Evolutionary conservation across 495 filamentous ascomycete species (phyloP).

Genomic region (Thermothielavioides terrestris): DNA sequence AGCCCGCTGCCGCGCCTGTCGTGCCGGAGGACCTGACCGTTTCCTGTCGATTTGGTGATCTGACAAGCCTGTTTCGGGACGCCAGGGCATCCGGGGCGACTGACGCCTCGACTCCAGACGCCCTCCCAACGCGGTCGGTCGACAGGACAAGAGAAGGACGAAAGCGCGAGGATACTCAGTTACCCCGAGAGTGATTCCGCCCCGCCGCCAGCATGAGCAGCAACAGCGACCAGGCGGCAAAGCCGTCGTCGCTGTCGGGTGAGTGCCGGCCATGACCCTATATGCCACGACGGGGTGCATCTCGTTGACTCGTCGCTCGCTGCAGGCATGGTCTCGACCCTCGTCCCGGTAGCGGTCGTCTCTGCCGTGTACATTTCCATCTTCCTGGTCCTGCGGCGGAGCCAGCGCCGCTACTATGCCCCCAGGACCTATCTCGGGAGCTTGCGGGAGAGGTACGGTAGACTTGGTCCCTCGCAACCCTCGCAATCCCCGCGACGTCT

Average conservation of each 20-base stretch:
- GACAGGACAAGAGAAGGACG: not conserved
- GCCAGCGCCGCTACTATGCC: conserved; percentile 69
- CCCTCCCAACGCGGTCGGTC: no score
- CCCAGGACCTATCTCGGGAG: conserved; percentile 81
- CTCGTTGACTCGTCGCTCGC: conserved; percentile 1
- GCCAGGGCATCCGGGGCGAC: not conserved
- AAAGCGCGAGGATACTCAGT: not conserved
- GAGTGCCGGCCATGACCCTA: not conserved
- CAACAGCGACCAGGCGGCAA: not conserved
- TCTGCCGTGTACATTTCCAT: conserved; percentile 55
- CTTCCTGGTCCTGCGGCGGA: conserved; percentile 71
- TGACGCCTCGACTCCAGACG: no score
- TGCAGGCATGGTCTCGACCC: conserved; percentile 57
- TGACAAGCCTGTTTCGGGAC: conserved; percentile 3
- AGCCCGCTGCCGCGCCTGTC: not conserved
- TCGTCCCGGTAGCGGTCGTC: conserved; percentile 59
- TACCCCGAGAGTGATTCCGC: conserved; percentile 13
- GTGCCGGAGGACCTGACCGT: not conserved
- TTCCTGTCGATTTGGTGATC: not conserved
- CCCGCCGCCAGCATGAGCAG: conserved; percentile 15
- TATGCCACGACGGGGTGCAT: not conserved
- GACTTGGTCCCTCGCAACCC: no score
- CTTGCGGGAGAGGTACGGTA: conserved; percentile 56
- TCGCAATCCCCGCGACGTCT: not conserved
- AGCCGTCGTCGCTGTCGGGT: conserved; percentile 22